Evolutionary conservation across 2,329 filamentous ascomycete genomes (phyloP).

Genomic region (Colletotrichum sp.): DNA sequence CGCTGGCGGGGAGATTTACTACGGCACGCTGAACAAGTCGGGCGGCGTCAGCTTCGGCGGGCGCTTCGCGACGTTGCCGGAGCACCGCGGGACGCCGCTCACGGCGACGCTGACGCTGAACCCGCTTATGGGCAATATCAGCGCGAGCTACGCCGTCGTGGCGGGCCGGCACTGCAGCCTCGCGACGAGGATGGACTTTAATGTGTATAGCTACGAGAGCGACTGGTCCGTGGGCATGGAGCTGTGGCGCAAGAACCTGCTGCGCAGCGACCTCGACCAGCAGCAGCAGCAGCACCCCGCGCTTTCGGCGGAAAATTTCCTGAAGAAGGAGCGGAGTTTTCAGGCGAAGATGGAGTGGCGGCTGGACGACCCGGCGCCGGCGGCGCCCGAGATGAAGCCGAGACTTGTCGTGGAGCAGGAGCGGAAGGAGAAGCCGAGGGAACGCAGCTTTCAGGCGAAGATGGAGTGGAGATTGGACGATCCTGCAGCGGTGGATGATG

Average conservation of each 20-base stretch:
- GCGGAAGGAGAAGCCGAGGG: constrained; percentile 25
- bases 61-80: constrained; percentile 86
- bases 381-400: neutral
- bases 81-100: constrained; percentile 83
- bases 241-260: constrained; percentile 77
- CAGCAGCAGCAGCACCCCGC: neutral
- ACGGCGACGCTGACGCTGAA: constrained; percentile 94
- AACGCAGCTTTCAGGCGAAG: constrained; percentile 59
- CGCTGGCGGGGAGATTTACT: constrained; percentile 92
- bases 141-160: constrained; percentile 88
- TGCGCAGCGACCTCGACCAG: constrained; percentile 4
- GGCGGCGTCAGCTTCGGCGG: constrained; percentile 89
- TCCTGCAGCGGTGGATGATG: constrained; percentile 30
- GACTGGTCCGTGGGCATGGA: constrained; percentile 92
- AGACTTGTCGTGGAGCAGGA: neutral
- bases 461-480: constrained; percentile 53
- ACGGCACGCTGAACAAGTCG: constrained; percentile 92
- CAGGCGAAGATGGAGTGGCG: constrained; percentile 56
- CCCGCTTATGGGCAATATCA: constrained; percentile 92
- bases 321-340: constrained; percentile 46
- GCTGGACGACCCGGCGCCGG: constrained; percentile 39
- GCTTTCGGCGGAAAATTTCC: constrained; percentile 21
- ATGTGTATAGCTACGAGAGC: constrained; percentile 97
- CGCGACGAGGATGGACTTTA: constrained; percentile 93
- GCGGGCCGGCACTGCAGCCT: constrained; percentile 84